Percentiles rank a stretch among this genome's conserved stretches.
These are phyloP conservation scores for Flaveria trinervia DNA, from an alignment of 129 eudicot species.

Conservation along the genomic window DNA sequence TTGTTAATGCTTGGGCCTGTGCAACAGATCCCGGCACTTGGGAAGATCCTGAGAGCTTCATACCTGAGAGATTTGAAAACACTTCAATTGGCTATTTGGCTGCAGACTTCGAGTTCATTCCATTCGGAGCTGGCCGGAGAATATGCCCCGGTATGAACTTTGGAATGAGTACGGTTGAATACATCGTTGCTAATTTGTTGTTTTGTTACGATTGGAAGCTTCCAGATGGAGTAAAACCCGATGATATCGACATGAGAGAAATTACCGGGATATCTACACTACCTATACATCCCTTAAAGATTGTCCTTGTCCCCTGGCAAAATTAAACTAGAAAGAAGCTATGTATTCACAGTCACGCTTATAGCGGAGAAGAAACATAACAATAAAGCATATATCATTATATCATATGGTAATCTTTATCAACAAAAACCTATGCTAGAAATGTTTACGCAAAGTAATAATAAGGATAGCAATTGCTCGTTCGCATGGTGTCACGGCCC, in stretches of 20 bases:
- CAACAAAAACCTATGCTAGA: constrained; percentile 2
- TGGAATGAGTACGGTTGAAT: not conserved
- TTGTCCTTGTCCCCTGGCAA: not conserved
- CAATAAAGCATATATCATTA: not conserved
- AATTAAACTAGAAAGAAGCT: not conserved
- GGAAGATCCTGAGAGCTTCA: constrained; percentile 7
- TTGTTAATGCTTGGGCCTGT: not conserved
- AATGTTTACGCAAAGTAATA: not conserved
- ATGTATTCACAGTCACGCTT: no score
- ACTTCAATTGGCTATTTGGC: not conserved
- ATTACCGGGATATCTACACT: not conserved
- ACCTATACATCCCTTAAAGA: not conserved
- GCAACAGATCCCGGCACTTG: not conserved
- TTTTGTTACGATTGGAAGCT: not conserved
- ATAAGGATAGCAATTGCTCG: not conserved
- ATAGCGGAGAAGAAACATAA: not conserved
- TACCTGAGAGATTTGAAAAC: not conserved
- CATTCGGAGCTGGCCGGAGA: not conserved
- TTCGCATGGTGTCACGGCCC: not conserved
- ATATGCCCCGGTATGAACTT: constrained; percentile 3
- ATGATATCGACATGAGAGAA: not conserved
- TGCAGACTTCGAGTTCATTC: not conserved
- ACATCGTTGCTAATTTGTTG: not conserved
- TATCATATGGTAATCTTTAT: constrained; percentile 2
- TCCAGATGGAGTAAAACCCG: not conserved